Conservation (phyloP, 768 basidiomycete genomes). For the button mushroom (Agaricus bisporus) region DNA sequence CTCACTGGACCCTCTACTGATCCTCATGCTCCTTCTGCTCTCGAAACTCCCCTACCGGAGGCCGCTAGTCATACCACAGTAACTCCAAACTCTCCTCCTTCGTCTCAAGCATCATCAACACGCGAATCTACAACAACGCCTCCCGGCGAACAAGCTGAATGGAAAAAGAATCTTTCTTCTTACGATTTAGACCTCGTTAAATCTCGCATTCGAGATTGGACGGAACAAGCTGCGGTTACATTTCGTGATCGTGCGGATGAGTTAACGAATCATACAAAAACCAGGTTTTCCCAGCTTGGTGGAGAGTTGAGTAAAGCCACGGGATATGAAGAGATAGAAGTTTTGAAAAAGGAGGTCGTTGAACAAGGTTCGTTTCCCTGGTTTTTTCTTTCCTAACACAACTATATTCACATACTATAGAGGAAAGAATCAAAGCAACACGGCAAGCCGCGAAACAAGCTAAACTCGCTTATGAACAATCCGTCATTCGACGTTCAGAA, state of each 20-base stretch:
- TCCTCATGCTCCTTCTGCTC: neutral
- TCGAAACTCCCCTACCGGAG: neutral
- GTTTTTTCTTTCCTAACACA: constrained; percentile 2
- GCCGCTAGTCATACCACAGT: neutral
- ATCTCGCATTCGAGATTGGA: constrained; percentile 43
- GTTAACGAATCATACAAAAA: constrained; percentile 50
- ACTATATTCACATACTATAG: constrained; percentile 32
- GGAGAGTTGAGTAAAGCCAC: constrained; percentile 79
- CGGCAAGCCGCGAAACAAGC: constrained; percentile 64
- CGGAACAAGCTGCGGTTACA: constrained; percentile 34
- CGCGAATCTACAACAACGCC: neutral
- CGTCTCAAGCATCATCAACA: neutral
- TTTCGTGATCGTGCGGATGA: constrained; percentile 51
- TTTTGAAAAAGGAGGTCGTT: constrained; percentile 69
- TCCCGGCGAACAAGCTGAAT: neutral
- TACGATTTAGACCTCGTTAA: constrained; percentile 33
- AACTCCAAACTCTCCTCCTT: neutral
- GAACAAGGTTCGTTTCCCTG: constrained; percentile 60
- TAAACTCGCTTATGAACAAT: constrained; percentile 70
- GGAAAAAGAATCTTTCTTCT: constrained; percentile 6
- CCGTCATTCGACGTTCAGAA: constrained; percentile 72
- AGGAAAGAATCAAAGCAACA: constrained; percentile 62
- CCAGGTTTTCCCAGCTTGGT: constrained; percentile 69
- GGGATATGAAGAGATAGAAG: constrained; percentile 89
- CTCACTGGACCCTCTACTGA: neutral